Evolutionary conservation across 2,329 filamentous ascomycete species (phyloP), one percentile per base, ranked within the genome.

Genomic region (Colletotrichum sp.): DNA sequence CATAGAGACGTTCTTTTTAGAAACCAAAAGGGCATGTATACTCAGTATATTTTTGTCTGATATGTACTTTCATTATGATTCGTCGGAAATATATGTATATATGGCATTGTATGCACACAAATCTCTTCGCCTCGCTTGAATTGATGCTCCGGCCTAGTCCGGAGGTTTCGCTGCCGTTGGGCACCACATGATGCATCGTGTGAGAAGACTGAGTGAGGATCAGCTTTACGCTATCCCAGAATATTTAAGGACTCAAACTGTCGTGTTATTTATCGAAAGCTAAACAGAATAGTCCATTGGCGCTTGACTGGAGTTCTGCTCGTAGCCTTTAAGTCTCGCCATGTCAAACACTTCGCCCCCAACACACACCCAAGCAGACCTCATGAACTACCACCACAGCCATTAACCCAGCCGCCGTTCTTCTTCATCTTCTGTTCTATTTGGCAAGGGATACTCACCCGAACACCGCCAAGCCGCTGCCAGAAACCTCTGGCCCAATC

Each of bases 241-340:
- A 5, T 44, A 44, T 44, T 9, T 18, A 44, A 44, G 16, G 16
- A 10, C 5, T 18, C 0, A 1, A 44, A 9, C 8, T 44, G 36
- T 6, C 34, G 34, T 3, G 36, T 10, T 6, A 2, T 44, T 18
- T 44, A 18, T 6, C 8, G 18, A 44, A 39, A 44, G 8, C 1
- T 5, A 44, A 9, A 44, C 8, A 18, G 5, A 9, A 44, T 18
- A 18, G 16, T 44, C 16, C 16, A 6, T 9, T 9, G 36, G 36
- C 36, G 5, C 7, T 18, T 18, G 16, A 44, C 39, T n/a, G 9
- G 39, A 10, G 39, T 12, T 44, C 39, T 44, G 39, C 9, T 44
- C 2, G 0, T 5, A 39, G 0, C 18, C 8, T n/a, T 3, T 3
- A n/a, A 44, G 39, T 44, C 36, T 44, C 18, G 39, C n/a, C 0